Percentiles rank a stretch among this genome's conserved stretches.
Evolutionary conservation across 768 basidiomycete species (phyloP).

Genomic region (Phylloporus arenicola): DNA sequence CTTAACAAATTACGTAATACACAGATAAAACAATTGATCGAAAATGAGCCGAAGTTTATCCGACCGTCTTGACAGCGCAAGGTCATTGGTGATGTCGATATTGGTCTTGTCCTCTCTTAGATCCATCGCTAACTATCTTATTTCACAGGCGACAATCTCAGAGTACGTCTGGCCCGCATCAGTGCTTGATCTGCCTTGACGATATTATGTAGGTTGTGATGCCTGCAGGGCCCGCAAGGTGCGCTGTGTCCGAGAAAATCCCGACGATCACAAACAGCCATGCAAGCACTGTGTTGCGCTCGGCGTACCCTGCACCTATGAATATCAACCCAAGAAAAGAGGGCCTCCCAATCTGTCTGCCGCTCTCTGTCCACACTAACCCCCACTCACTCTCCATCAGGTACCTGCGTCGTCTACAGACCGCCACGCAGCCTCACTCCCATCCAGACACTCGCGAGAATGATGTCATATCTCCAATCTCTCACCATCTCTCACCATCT

Average conservation of each 20-base stretch:
- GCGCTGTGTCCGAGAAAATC: conserved; percentile 73
- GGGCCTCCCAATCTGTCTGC: conserved; percentile 88
- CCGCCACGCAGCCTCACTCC: conserved; percentile 35
- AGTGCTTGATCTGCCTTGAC: conserved; percentile 23
- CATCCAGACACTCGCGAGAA: conserved; percentile 19
- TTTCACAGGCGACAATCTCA: conserved; percentile 74
- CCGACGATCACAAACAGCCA: conserved; percentile 67
- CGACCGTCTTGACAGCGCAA: conserved; percentile 27
- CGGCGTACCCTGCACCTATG: conserved; percentile 81
- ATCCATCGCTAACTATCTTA: conserved; percentile 33
- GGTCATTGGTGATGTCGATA: conserved; percentile 33
- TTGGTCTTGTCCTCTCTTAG: conserved; percentile 15
- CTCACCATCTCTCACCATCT: conserved; percentile 35
- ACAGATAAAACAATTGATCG: neutral
- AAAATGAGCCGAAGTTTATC: conserved; percentile 50
- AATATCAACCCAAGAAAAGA: conserved; percentile 90
- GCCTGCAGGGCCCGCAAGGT: conserved; percentile 86
- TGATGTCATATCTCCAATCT: conserved; percentile 44
- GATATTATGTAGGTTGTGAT: conserved; percentile 68
- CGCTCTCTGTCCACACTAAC: neutral
- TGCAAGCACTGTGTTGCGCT: conserved; percentile 87
- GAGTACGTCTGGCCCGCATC: conserved; percentile 44
- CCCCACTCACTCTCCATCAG: conserved; percentile 31
- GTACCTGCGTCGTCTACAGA: conserved; percentile 75
- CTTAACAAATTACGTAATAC: conserved; percentile 7